A percentile compares a stretch with the other conserved stretches of the same genome.
phyloP scores from a whole-genome alignment of 2,329 filamentous ascomycete species.

The Ophiostoma populinum region DNA sequence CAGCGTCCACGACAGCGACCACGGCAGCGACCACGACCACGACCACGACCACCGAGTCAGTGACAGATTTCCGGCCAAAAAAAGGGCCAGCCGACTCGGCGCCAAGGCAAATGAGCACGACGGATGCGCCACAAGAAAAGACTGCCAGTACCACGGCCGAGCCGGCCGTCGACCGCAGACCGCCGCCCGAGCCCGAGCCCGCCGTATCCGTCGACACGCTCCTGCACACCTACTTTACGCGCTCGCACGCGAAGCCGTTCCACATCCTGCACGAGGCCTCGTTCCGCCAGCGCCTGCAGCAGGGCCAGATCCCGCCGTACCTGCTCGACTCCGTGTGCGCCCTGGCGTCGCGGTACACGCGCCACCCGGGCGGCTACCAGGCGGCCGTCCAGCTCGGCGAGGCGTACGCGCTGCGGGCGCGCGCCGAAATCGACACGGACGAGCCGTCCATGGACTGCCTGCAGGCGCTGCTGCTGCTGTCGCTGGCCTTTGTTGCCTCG shows the following conservation, averaged over 20 bases:
- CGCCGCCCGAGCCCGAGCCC: slow-evolving; percentile 14
- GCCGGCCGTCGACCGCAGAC: too few relatives aligned
- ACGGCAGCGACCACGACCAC: neutral
- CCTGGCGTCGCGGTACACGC: slow-evolving; percentile 49
- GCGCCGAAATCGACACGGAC: slow-evolving; percentile 57
- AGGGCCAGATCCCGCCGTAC: slow-evolving; percentile 44
- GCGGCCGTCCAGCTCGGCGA: slow-evolving; percentile 51
- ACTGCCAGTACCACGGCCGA: too few relatives aligned
- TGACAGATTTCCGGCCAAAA: too few relatives aligned
- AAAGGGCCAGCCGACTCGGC: too few relatives aligned
- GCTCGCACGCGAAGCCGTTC: slow-evolving; percentile 68
- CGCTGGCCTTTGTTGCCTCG: slow-evolving; percentile 57
- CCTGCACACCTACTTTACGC: slow-evolving; percentile 62
- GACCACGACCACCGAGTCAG: too few relatives aligned
- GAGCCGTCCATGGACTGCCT: slow-evolving; percentile 65
- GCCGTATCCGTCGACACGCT: slow-evolving; percentile 40
- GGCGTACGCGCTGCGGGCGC: slow-evolving; percentile 53
- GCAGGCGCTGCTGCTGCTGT: slow-evolving; percentile 58
- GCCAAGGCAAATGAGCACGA: too few relatives aligned
- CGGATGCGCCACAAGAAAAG: too few relatives aligned
- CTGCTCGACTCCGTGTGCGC: slow-evolving; percentile 41
- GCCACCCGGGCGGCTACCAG: slow-evolving; percentile 49
- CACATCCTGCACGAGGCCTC: slow-evolving; percentile 64
- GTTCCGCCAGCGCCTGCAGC: slow-evolving; percentile 53
- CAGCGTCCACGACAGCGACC: too few relatives aligned